Base-by-base conservation (phyloP, 148 eudicot species). In the Vaccinium macrocarpon region DNA sequence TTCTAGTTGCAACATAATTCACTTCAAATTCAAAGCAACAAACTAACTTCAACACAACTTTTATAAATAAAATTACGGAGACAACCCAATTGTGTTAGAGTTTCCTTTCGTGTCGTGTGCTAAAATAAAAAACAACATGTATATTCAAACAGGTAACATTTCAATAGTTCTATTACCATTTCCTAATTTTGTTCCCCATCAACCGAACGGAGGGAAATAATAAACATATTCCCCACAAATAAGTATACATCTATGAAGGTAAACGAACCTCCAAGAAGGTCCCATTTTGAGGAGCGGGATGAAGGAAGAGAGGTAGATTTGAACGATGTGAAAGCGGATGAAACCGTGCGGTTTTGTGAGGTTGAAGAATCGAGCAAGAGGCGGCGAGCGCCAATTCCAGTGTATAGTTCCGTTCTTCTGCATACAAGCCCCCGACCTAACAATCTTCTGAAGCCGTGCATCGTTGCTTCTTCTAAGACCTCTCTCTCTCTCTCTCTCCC, bases 391-490 rank as follows among this genome's bases (percentile, higher is more conserved):
- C 56, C 42, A 11, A 46, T 27, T 42, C 70, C 70, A 3, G 48
- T 53, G 16, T 1, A 76, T 1, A 52, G 32, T 10, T 74, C 55
- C 72, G 48, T 57, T 56, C 73, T 83, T 56, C 73, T 53, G 79
- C 66, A 16, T n/a, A 48, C 23, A 59, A 73, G 19, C 3, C 82
- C 86, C 73, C 80, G 55, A 25, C 53, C 6, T 1, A 85, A 29
- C 75, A 81, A 59, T 82, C 86, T 52, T 73, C 83, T 83, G 14
- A 85, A 72, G 73, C 61, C 79, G 74, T 59, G 73, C 86, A 80
- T 85, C 74, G 4, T 42, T 23, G 25, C 49, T 72, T 82, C 49
- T 51, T 27, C 35, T 38, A 8, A 9, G 10, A 6, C 70, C 6
- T 4, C 61, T 56, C 68, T 8, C 68, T 61, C 68, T 21, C 68